Base-by-base conservation (phyloP, 2,329 filamentous ascomycete genomes). In the Rhynchosporium secalis region DNA sequence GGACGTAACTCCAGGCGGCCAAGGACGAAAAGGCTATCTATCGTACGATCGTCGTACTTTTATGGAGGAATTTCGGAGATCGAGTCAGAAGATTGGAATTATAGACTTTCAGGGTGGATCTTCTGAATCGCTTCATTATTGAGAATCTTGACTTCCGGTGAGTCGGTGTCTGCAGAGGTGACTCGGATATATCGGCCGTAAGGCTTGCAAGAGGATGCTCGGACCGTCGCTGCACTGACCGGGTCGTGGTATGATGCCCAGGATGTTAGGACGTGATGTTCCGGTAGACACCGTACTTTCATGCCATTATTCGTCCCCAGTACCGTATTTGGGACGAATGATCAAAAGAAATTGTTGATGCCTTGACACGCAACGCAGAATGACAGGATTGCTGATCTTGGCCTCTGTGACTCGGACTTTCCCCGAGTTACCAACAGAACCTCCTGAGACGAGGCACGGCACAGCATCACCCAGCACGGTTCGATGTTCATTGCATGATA, bases 401-500 rank as follows among this genome's bases (percentile, higher is more conserved):
- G 26, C 10, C 38, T 41, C 9, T 40, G 13, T 28, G n/a, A 13
- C 36, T 28, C 33, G 26, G 40, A 20, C n/a, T n/a, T 13, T 20
- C 38, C 29, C 26, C 36, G 8, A 54, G 9, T 9, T 13, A 54
- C 7, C 31, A 12, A 28, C n/a, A 10, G 4, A 9, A 31, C 4
- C 28, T 38, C 15, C 36, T 38, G 8, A 28, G 38, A 33, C 40
- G 33, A 41, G 51, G 51, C 51, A 54, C 33, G 40, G 33, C 51
- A 28, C 36, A 33, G 28, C 20, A 41, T 26, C 33, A 15, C 9
- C 26, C 28, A 29, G 20, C 20, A 20, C 20, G 20, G 20, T 49
- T 33, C 45, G 33, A 58, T 58, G 46, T 36, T 10, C 2, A 36
- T 49, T 20, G 56, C 46, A 58, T 58, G 46, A 58, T 51, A 49